phyloP scores from a whole-genome alignment of 495 filamentous ascomycete genomes.

The Recurvomyces mirabilis region DNA sequence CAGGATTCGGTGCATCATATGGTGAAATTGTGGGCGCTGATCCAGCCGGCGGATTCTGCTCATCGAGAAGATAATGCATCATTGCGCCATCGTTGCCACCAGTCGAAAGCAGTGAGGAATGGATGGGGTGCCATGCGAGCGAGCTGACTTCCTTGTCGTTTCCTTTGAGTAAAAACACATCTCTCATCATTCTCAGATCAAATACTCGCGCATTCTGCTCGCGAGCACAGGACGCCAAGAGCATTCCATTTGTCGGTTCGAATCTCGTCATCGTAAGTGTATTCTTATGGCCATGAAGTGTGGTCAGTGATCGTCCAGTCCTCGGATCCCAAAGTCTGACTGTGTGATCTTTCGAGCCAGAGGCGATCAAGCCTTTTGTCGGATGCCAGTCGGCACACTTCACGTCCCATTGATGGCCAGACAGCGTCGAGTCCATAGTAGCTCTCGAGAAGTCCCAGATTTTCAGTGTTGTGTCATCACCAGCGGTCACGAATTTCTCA shows the following conservation, averaged over 20 bases:
- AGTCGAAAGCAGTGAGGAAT: constrained; percentile 77
- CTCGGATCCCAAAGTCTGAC: constrained; percentile 97
- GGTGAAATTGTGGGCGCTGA: constrained; percentile 56
- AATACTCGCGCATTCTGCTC: constrained; percentile 88
- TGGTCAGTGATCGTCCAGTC: constrained; percentile 78
- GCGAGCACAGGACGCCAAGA: constrained; percentile 82
- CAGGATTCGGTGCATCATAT: constrained; percentile 70
- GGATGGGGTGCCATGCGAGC: constrained; percentile 85
- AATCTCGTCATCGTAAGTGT: constrained; percentile 83
- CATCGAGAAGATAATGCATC: constrained; percentile 85
- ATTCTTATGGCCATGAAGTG: constrained; percentile 94
- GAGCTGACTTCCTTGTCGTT: constrained; percentile 94
- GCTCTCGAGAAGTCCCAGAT: constrained; percentile 94
- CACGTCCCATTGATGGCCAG: constrained; percentile 91
- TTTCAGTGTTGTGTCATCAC: constrained; percentile 83
- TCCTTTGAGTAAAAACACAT: constrained; percentile 79
- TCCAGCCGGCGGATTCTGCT: constrained; percentile 69
- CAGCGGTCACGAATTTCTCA: constrained; percentile 88
- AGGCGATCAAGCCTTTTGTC: constrained; percentile 84
- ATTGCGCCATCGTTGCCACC: constrained; percentile 81
- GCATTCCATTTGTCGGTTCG: constrained; percentile 66
- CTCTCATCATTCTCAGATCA: constrained; percentile 95
- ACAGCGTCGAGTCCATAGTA: constrained; percentile 63
- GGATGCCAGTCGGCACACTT: constrained; percentile 97
- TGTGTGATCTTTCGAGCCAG: constrained; percentile 91